phyloP scores from a whole-genome alignment of 441 rosid species.

The Corymbia calophylla region DNA sequence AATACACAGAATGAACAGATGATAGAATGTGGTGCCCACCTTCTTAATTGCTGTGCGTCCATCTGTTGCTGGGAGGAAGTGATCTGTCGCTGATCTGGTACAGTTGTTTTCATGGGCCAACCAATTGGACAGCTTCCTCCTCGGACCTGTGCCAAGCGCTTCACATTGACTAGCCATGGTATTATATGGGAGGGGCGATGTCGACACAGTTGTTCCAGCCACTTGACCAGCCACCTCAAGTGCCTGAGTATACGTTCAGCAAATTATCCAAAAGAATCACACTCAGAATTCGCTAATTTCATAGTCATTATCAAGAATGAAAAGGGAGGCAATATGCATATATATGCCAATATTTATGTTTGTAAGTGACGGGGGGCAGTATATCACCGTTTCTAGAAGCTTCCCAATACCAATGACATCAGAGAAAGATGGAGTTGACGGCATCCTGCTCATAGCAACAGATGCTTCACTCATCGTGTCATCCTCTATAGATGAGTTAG shows the following conservation, averaged over 20 bases:
- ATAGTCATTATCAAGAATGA: neutral
- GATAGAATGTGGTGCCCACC: conserved; percentile 18
- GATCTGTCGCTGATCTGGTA: conserved; percentile 13
- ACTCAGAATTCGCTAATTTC: neutral
- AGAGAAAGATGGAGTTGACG: conserved; percentile 58
- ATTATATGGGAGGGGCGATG: conserved; percentile 82
- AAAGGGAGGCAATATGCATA: neutral
- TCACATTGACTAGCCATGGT: conserved; percentile 83
- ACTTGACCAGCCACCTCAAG: conserved; percentile 96
- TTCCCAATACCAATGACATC: conserved; percentile 81
- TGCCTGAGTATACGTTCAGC: conserved; percentile 37
- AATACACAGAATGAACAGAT: neutral
- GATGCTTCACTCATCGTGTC: conserved; percentile 75
- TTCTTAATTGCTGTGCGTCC: conserved; percentile 17
- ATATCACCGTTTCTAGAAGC: conserved; percentile 81
- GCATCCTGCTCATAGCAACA: conserved; percentile 45
- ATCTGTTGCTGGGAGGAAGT: conserved; percentile 18
- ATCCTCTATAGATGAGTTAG: conserved; percentile 48
- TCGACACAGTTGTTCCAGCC: conserved; percentile 66
- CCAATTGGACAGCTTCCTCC: conserved; percentile 93
- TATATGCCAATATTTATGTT: neutral
- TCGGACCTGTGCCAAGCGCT: conserved; percentile 68
- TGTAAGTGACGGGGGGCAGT: neutral
- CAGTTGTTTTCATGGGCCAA: conserved; percentile 58
- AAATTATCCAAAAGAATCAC: neutral